These are phyloP conservation scores for Gracilaria vermiculophylla DNA, from an alignment of 23 red algal genomes.

Conservation along the genomic window DNA sequence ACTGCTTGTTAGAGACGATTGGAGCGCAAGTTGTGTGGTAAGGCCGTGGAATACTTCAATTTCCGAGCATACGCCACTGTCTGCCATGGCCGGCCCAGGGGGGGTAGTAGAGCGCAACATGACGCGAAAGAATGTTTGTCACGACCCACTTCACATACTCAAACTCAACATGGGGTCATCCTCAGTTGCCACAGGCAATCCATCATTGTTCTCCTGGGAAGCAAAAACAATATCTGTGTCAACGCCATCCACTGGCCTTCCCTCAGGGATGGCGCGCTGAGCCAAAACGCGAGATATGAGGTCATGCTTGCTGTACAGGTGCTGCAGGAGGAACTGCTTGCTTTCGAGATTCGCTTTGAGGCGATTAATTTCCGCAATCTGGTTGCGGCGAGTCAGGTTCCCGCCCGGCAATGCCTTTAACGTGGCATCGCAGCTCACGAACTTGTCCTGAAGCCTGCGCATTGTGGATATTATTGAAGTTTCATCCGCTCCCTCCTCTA, in stretches of 20 bases:
- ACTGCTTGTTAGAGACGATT: too few species aligned
- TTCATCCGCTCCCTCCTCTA: conserved; percentile 34
- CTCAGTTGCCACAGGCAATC: not conserved
- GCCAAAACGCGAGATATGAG: conserved; percentile 32
- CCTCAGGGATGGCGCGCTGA: conserved; percentile 44
- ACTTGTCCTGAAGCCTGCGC: conserved; percentile 22
- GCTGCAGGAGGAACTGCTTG: conserved; percentile 27
- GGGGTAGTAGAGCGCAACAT: not conserved
- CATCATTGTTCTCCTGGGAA: not conserved
- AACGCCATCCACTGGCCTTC: conserved; percentile 11
- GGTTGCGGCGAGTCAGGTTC: conserved; percentile 23
- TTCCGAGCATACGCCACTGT: too few species aligned
- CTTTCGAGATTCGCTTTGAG: conserved; percentile 27
- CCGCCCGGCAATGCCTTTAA: conserved; percentile 46
- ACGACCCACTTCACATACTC: not conserved
- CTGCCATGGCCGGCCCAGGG: too few species aligned
- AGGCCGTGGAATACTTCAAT: too few species aligned
- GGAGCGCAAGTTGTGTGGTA: too few species aligned
- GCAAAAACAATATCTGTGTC: conserved; percentile 1
- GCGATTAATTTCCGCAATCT: conserved; percentile 38
- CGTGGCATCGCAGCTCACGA: conserved; percentile 12
- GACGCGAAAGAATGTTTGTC: not conserved
- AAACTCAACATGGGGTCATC: conserved; percentile 16
- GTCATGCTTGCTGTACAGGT: conserved; percentile 54
- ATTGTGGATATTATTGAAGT: not conserved